phyloP scores from a whole-genome alignment of 2,329 filamentous ascomycete species.

The Pyrenochaeta sp. region DNA sequence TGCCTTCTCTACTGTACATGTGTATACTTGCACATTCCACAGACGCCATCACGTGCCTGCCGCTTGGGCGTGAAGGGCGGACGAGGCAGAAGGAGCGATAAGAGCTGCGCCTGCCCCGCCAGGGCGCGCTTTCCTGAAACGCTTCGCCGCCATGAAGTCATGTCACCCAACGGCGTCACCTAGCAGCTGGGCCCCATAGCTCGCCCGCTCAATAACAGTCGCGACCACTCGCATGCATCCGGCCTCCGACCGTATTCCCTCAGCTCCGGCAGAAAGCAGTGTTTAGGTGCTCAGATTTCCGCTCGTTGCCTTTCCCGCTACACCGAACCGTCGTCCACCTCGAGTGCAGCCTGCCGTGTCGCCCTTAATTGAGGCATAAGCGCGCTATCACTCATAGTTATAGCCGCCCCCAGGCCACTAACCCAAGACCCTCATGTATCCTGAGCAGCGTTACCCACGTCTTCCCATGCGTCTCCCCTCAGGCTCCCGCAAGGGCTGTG shows the following conservation, averaged over 20 bases:
- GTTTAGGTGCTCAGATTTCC: too few species aligned
- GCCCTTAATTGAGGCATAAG: neutral
- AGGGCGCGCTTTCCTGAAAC: slow-evolving; percentile 28
- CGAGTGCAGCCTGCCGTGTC: neutral
- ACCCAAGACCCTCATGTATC: neutral
- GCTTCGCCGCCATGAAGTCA: slow-evolving; percentile 21
- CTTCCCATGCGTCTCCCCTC: neutral
- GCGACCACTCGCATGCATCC: neutral
- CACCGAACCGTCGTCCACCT: neutral
- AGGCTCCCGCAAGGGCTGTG: neutral
- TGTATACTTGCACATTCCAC: neutral
- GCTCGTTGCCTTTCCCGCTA: too few species aligned
- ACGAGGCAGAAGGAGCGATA: slow-evolving; percentile 9
- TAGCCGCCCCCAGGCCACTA: neutral
- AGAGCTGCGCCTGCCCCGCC: slow-evolving; percentile 21
- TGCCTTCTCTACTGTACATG: too few species aligned
- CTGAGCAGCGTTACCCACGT: neutral
- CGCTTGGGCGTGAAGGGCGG: neutral
- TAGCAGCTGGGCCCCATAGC: slow-evolving; percentile 12
- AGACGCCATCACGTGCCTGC: neutral
- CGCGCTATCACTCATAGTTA: too few species aligned
- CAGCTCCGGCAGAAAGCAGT: too few species aligned
- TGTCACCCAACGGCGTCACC: slow-evolving; percentile 11
- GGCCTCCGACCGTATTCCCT: neutral
- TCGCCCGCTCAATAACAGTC: neutral